Evolutionary conservation across 306 rosid species (phyloP).

Genomic region (Lablab purpureus): DNA sequence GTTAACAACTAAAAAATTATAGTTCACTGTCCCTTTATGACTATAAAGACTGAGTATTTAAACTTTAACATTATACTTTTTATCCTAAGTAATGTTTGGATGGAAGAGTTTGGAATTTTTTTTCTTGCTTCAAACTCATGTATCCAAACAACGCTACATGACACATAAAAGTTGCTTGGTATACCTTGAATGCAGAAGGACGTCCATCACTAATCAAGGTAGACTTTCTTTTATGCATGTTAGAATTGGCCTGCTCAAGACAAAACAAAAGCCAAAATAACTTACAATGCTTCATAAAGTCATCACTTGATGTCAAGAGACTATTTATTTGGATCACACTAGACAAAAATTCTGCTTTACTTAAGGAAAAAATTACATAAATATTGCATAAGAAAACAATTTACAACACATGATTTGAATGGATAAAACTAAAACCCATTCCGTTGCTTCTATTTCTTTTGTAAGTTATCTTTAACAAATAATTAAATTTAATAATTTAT

Average conservation of each 20-base stretch:
- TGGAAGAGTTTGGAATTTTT: neutral
- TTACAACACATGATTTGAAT: neutral
- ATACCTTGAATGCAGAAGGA: slow-evolving; percentile 50
- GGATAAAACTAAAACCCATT: neutral
- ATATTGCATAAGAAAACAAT: too few relatives aligned
- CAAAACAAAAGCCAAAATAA: slow-evolving; percentile 17
- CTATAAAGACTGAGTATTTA: too few relatives aligned
- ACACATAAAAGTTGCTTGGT: slow-evolving; percentile 9
- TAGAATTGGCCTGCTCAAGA: slow-evolving; percentile 41
- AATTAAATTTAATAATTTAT: too few relatives aligned
- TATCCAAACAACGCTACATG: neutral
- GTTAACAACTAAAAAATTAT: too few relatives aligned
- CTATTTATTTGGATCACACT: neutral
- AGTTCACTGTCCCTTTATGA: too few relatives aligned
- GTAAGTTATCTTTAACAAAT: too few relatives aligned
- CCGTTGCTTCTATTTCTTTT: neutral
- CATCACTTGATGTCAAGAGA: neutral
- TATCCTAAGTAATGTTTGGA: neutral
- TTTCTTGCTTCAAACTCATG: slow-evolving; percentile 5
- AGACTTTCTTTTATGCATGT: slow-evolving; percentile 49
- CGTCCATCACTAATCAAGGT: slow-evolving; percentile 20
- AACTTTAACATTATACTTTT: neutral
- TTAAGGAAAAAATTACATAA: too few relatives aligned
- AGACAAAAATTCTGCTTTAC: too few relatives aligned
- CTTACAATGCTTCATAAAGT: neutral